phyloP scores from a whole-genome alignment of 1,284 basidiomycete genomes.

The Heterobasidion annosum region DNA sequence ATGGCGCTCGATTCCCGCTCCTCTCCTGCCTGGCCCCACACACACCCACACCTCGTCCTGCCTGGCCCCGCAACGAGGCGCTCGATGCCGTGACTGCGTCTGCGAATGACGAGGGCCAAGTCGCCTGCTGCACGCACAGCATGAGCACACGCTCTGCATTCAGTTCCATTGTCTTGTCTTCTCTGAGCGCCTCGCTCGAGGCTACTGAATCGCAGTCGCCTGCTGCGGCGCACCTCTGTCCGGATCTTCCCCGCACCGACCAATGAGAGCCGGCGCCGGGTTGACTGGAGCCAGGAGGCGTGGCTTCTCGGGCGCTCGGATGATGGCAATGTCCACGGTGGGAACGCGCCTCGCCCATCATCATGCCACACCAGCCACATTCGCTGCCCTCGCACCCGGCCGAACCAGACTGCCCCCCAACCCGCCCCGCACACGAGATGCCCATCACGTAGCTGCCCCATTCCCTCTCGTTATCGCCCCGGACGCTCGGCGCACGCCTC shows the following conservation, averaged over 20 bases:
- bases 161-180: too few relatives aligned
- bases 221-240: background rate
- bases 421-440: background rate
- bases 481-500: too few relatives aligned
- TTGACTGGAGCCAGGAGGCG: background rate
- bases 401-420: background rate
- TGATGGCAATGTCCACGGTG: background rate
- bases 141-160: too few relatives aligned
- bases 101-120: too few relatives aligned
- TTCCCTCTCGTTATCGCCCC: too few relatives aligned
- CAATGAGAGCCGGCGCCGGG: too few relatives aligned
- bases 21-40: too few relatives aligned
- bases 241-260: background rate
- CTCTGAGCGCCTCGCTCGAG: too few relatives aligned
- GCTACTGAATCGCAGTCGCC: background rate
- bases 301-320: background rate
- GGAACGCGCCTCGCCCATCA: background rate
- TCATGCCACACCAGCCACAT: background rate
- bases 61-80: too few relatives aligned
- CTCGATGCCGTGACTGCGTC: too few relatives aligned
- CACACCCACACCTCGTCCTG: too few relatives aligned
- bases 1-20: background rate
- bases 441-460: background rate
- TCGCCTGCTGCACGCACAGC: too few relatives aligned
- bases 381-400: background rate